Evolutionary conservation across 345 rosid species (phyloP).

Genomic region (Arabidopsis suecica): DNA sequence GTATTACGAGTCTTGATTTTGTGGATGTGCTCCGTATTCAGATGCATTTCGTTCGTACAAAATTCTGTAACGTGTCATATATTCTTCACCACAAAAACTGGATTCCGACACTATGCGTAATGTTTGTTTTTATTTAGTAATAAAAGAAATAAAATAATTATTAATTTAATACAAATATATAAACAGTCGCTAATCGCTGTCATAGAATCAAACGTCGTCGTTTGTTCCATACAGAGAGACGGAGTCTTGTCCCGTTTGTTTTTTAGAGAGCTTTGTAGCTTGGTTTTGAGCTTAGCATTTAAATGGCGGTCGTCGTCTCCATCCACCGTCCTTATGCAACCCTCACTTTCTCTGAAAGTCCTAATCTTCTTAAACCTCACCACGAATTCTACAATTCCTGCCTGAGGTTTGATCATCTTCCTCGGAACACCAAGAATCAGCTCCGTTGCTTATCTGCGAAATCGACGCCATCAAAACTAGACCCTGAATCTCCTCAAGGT

Average conservation of each 20-base stretch:
- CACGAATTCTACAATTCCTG: background rate
- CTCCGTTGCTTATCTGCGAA: constrained; percentile 41
- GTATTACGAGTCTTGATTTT: constrained; percentile 3
- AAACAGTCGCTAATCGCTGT: too few relatives aligned
- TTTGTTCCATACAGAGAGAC: background rate
- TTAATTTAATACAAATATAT: too few relatives aligned
- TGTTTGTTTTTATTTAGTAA: too few relatives aligned
- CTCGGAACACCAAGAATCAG: constrained; percentile 31
- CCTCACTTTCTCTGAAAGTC: constrained; percentile 25
- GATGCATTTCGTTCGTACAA: background rate
- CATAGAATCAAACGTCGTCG: background rate
- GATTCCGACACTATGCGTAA: too few relatives aligned
- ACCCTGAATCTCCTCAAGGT: constrained; percentile 53
- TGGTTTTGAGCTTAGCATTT: constrained; percentile 14
- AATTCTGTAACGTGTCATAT: too few relatives aligned
- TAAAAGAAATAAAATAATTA: too few relatives aligned
- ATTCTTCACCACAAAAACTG: too few relatives aligned
- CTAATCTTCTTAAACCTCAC: constrained; percentile 30
- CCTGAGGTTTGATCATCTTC: constrained; percentile 11
- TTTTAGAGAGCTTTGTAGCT: background rate
- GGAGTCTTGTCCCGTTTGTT: too few relatives aligned
- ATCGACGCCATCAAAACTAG: constrained; percentile 43
- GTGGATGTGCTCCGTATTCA: constrained; percentile 17
- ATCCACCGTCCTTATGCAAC: constrained; percentile 34
- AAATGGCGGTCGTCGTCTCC: constrained; percentile 60